These are phyloP conservation scores for Glaciozyma martinii DNA, from an alignment of 768 basidiomycete genomes.

Conservation along the genomic window DNA sequence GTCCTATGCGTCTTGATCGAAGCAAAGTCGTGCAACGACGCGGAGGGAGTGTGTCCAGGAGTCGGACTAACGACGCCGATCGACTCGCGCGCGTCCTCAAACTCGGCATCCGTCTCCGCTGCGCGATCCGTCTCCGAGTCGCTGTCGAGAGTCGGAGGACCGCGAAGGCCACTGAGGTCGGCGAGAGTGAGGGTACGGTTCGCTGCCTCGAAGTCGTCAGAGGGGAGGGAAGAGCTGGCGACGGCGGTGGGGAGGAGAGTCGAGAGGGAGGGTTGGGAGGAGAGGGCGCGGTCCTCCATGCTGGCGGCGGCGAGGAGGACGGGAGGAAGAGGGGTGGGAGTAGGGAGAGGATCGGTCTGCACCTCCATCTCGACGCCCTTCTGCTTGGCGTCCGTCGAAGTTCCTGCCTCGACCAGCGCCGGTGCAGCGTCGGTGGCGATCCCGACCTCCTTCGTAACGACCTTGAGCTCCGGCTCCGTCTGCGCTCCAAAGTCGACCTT, in stretches of 20 bases:
- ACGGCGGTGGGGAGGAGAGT: constrained; percentile 6
- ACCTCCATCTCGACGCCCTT: constrained; percentile 6
- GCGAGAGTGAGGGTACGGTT: constrained; percentile 13
- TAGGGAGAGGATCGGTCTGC: constrained; percentile 14
- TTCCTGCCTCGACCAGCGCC: constrained; percentile 8
- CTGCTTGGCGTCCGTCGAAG: constrained; percentile 3
- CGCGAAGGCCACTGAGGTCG: constrained; percentile 4
- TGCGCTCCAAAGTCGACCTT: constrained; percentile 8
- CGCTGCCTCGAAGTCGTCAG: constrained; percentile 13
- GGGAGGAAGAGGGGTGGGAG: not conserved
- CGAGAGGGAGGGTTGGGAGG: constrained; percentile 15
- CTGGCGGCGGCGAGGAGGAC: not conserved
- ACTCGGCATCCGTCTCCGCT: constrained; percentile 32
- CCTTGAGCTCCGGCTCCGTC: constrained; percentile 5
- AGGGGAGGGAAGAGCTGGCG: not conserved
- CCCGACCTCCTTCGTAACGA: constrained; percentile 26
- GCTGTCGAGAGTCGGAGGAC: constrained; percentile 1
- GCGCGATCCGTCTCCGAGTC: constrained; percentile 6
- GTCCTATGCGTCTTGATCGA: not conserved
- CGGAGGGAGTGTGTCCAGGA: constrained; percentile 2
- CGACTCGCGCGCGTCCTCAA: constrained; percentile 35
- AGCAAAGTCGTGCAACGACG: constrained; percentile 17
- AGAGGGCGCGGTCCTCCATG: constrained; percentile 28
- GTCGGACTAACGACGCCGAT: constrained; percentile 21
- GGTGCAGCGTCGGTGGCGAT: not conserved